Conservation (phyloP, 495 filamentous ascomycete species). For the Chlorociboria aeruginascens region DNA sequence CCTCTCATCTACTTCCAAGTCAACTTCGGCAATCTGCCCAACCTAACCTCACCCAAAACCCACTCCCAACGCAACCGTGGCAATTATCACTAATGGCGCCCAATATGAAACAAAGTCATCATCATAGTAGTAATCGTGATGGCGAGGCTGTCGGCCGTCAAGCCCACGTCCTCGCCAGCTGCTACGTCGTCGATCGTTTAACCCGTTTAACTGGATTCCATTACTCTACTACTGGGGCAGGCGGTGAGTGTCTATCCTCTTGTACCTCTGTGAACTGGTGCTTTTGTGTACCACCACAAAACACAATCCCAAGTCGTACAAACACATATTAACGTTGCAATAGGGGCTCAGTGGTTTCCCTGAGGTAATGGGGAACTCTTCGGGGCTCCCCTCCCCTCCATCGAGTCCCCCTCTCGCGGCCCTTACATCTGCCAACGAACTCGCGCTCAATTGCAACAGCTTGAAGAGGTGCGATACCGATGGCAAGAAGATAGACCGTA, state of each 20-base stretch:
- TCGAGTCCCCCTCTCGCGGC: constrained; percentile 75
- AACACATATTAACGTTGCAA: constrained; percentile 3
- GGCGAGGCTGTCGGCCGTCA: constrained; percentile 39
- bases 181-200: constrained; percentile 56
- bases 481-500: constrained; percentile 34
- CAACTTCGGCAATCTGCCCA: neutral
- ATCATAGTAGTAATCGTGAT: constrained; percentile 61
- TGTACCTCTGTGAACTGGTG: neutral
- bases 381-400: constrained; percentile 58
- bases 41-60: neutral
- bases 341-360: constrained; percentile 92
- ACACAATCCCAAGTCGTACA: too few species aligned
- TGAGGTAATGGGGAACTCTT: constrained; percentile 69
- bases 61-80: constrained; percentile 17
- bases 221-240: constrained; percentile 82
- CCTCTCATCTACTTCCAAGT: neutral
- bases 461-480: constrained; percentile 18
- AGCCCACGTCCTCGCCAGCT: constrained; percentile 69
- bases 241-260: constrained; percentile 38
- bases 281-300: too few species aligned
- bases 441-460: constrained; percentile 43
- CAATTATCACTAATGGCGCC: constrained; percentile 38
- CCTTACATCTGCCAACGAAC: constrained; percentile 44
- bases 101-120: constrained; percentile 52
- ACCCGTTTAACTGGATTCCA: constrained; percentile 62